Evolutionary conservation across 179 eudicot species (phyloP), one percentile per base, ranked within the genome.

Genomic region (Carnegiea gigantea): DNA sequence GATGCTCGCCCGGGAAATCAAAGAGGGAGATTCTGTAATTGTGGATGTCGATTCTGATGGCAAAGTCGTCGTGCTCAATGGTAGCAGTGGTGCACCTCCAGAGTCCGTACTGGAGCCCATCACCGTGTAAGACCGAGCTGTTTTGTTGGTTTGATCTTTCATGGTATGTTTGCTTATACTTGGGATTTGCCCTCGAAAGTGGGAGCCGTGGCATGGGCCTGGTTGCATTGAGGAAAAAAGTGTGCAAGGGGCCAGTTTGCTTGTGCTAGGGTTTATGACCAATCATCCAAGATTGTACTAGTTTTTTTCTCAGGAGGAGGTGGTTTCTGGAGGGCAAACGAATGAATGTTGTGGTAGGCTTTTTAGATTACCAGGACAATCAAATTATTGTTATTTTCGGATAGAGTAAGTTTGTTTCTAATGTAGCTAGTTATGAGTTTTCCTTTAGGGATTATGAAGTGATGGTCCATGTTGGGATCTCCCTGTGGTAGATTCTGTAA

Each of bases 1-100:
- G 87, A 93, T 96, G 97, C 92, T 96, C 64, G 81, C 92, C 0
- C 49, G 97, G 23, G 96, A 93, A 83, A 93, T 96, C 74, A 91
- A 91, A 68, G 97, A 87, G 46, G 95, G 94, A 0, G 97, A 96
- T 84, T 90, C 95, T 0, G 97, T 90, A 40, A 93, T 89, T 48
- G 81, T 87, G 10, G 92, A 90, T 71, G 88, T 85, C 15, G 90
- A 87, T 84, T 75, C 86, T 67, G 88, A 82, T 40, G 91, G 91
- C 12, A 86, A 88, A 28, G 90, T 88, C 24, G 65, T 89, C 17
- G 90, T 89, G n/a, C 91, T 86, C 62, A 92, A 90, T 17, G 92
- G 92, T 33, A 88, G 88, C 77, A 86, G 88, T 3, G 73, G 91
- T 53, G 77, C 21, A 2, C 48, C 62, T 30, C 43, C 80, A 3